These are phyloP conservation scores for Myriosclerotinia curreyana DNA, from an alignment of 2,329 filamentous ascomycete species.

Conservation along the genomic window DNA sequence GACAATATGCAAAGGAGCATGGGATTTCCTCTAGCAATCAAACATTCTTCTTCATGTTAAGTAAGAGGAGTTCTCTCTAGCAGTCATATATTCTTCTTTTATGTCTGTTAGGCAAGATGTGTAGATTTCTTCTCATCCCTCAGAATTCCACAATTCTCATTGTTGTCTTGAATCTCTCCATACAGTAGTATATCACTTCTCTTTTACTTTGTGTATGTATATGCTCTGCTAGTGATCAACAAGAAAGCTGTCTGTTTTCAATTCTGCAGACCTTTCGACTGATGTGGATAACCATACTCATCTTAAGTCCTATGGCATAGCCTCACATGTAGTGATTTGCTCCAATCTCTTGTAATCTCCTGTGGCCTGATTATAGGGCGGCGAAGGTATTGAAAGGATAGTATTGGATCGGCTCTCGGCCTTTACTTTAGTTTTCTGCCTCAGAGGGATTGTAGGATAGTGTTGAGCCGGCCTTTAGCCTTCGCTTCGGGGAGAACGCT, in stretches of 20 bases:
- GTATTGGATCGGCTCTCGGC: conserved; percentile 14
- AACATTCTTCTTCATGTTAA: too few species aligned
- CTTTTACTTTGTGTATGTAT: not conserved
- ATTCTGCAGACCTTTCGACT: not conserved
- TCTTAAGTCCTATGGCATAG: not conserved
- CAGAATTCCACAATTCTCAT: not conserved
- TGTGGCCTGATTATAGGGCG: too few species aligned
- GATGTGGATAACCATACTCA: not conserved
- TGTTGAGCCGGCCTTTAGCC: too few species aligned
- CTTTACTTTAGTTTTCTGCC: too few species aligned
- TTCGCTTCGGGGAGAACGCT: conserved; percentile 8
- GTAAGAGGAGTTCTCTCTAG: too few species aligned
- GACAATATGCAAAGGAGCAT: too few species aligned
- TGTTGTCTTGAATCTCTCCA: not conserved
- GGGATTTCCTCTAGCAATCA: too few species aligned
- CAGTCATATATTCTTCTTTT: too few species aligned
- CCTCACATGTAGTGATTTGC: not conserved
- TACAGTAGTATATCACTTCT: not conserved
- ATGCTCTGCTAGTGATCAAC: not conserved
- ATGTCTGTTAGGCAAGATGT: not conserved
- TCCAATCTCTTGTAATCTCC: too few species aligned
- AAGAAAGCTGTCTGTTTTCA: not conserved
- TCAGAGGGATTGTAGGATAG: too few species aligned
- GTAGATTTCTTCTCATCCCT: too few species aligned
- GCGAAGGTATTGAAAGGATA: not conserved